These are phyloP conservation scores for Geranium brycei DNA, from an alignment of 345 rosid genomes.

Conservation along the genomic window DNA sequence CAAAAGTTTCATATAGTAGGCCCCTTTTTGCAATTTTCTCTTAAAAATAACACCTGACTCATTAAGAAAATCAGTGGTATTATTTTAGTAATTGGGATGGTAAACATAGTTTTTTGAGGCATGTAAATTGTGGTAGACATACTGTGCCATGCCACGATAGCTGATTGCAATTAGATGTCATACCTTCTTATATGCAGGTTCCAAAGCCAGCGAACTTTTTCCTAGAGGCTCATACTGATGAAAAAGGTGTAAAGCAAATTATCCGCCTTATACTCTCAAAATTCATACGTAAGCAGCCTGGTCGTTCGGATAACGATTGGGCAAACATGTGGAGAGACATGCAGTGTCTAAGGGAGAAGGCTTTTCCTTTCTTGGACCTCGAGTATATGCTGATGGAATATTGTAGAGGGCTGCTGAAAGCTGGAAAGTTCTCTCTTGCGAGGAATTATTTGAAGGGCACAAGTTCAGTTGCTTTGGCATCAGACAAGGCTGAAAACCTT, in stretches of 20 bases:
- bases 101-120: neutral
- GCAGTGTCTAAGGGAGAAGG: conserved; percentile 69
- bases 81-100: too few relatives aligned
- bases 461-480: conserved; percentile 60
- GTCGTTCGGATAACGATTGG: conserved; percentile 92
- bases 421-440: conserved; percentile 93
- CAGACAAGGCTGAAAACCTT: conserved; percentile 83
- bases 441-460: conserved; percentile 90
- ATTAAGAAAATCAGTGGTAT: too few relatives aligned
- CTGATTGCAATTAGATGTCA: neutral
- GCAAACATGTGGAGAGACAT: conserved; percentile 95
- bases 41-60: neutral
- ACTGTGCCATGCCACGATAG: too few relatives aligned
- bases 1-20: neutral
- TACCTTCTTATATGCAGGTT: conserved; percentile 39
- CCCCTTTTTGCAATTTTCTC: neutral
- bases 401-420: conserved; percentile 92
- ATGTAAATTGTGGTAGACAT: neutral
- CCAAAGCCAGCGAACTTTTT: conserved; percentile 74
- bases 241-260: conserved; percentile 79
- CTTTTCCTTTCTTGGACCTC: conserved; percentile 75
- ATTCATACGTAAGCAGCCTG: conserved; percentile 73
- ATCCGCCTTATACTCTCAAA: conserved; percentile 88
- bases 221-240: conserved; percentile 68
- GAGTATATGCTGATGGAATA: conserved; percentile 83